Evolutionary conservation across 2,329 filamentous ascomycete species (phyloP), one percentile per base, ranked within the genome.

Genomic region (Pseudogymnoascus sp.): DNA sequence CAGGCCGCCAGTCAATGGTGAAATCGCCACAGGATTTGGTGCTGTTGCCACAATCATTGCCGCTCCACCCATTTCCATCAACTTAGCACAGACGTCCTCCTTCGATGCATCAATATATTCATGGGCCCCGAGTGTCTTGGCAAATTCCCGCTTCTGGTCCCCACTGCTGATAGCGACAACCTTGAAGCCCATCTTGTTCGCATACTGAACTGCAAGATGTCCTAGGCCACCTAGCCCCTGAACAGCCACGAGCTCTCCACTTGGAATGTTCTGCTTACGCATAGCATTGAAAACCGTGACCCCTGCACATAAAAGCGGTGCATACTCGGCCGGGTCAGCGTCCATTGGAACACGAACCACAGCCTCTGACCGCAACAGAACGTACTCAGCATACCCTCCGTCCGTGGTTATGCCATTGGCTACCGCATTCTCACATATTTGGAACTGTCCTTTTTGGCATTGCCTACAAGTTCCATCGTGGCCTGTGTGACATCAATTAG

Each of bases 211-310:
- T 0, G 89, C 90, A 31, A 93, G 74, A 73, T 93, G 90, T 2
- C 90, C 90, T 0, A 93, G 80, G 1, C 90, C 90, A 60, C 91
- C 86, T 2, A 93, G 79, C 12, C 89, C 90, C 66, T 93, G 85
- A 22, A 86, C 71, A 22, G 82, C 84, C 0, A 86, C 80, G 0
- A 81, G 65, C n/a, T 75, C 77, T 8, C 83, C 31, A 19, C 83
- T 63, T 81, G 79, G 68, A 50, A 85, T 75, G 24, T 77, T 71
- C 66, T 82, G 77, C 72, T 83, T 83, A 66, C 83, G 80, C 61
- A 86, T 81, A 16, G 77, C 75, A 72, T 86, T 86, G 74, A 85
- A 86, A 8, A 84, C 83, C 10, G 84, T 88, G n/a, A 87, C 81
- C 14, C 85, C 85, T 1, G 85, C 86, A 71, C 85, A 88, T 10